Evolutionary conservation across 75 land plant species (phyloP).

Genomic region (Adiantum capillusveneris): DNA sequence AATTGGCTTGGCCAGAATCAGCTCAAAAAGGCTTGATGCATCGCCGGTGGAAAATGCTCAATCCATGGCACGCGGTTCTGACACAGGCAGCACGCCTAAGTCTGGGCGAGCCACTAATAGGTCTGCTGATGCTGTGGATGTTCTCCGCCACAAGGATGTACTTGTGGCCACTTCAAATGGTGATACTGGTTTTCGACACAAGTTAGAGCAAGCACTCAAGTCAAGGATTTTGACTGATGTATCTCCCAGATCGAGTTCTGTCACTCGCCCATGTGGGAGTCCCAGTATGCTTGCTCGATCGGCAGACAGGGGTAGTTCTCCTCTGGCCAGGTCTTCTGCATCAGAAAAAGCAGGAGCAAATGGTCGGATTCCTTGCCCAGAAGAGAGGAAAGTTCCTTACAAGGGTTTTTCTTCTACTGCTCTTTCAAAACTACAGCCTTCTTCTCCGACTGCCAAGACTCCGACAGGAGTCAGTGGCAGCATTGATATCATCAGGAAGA

Average conservation of each 20-base stretch:
- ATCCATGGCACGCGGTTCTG: no score
- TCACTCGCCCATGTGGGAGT: background rate
- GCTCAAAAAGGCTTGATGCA: background rate
- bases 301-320: background rate
- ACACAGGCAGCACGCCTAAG: no score
- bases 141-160: background rate
- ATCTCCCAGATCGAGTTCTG: background rate
- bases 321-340: background rate
- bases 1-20: constrained; percentile 2
- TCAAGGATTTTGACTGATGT: no score
- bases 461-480: background rate
- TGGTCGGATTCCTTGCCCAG: background rate
- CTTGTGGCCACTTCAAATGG: background rate
- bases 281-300: background rate
- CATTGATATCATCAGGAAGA: no score
- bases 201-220: no score
- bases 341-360: background rate
- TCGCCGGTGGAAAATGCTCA: no score
- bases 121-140: no score
- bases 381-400: constrained; percentile 1
- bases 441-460: constrained; percentile 3
- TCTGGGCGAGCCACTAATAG: no score
- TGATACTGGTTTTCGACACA: background rate
- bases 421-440: background rate
- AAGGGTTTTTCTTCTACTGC: background rate